Conservation (phyloP, 164 flowering plant species). For the Berberis thunbergii region DNA sequence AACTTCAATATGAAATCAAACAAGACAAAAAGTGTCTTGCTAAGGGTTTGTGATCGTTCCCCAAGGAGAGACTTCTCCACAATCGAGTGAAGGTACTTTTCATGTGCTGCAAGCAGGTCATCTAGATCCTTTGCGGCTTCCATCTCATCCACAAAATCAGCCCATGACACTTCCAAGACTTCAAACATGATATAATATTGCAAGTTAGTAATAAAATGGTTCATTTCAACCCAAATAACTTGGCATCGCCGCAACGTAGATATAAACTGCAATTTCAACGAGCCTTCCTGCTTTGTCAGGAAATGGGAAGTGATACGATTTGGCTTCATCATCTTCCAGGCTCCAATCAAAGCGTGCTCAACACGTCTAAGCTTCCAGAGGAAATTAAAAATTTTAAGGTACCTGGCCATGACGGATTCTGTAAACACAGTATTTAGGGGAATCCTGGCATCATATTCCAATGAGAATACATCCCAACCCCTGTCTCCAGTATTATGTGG, state of each 20-base stretch:
- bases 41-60: conserved; percentile 66
- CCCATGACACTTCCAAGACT: conserved; percentile 98
- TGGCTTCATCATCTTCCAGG: conserved; percentile 97
- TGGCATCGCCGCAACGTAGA: conserved; percentile 79
- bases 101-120: conserved; percentile 92
- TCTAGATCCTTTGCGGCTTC: conserved; percentile 88
- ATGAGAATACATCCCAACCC: conserved; percentile 99
- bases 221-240: conserved; percentile 98
- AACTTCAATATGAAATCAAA: conserved; percentile 90
- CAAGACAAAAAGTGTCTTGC: conserved; percentile 64
- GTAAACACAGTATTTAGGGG: conserved; percentile 91
- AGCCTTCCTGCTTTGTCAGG: conserved; percentile 46
- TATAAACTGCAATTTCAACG: conserved; percentile 55
- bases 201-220: conserved; percentile 90
- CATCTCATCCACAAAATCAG: conserved; percentile 73
- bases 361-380: conserved; percentile 97
- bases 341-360: conserved; percentile 92
- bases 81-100: conserved; percentile 81
- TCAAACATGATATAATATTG: conserved; percentile 99
- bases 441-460: conserved; percentile 88
- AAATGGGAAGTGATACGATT: conserved; percentile 75
- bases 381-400: conserved; percentile 83
- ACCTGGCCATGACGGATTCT: conserved; percentile 86
- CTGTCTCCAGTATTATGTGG: conserved; percentile 86
- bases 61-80: conserved; percentile 97